These are phyloP conservation scores for Silene latifolia DNA, from an alignment of 148 eudicot species.

Conservation along the genomic window DNA sequence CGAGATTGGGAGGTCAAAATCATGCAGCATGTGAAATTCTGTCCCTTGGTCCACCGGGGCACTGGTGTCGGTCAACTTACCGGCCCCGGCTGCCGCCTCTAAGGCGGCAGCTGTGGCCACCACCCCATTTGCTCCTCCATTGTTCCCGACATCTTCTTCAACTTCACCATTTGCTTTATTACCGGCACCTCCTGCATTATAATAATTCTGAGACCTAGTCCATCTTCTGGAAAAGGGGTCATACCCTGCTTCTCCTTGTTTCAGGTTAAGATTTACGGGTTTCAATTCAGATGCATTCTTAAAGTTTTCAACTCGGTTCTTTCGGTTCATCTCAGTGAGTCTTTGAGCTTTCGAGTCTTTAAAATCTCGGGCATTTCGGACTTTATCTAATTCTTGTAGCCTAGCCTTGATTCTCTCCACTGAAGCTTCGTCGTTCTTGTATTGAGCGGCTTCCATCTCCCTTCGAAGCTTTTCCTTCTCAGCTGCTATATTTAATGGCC, in stretches of 20 bases:
- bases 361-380: slow-evolving; percentile 46
- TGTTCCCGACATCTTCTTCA: slow-evolving; percentile 21
- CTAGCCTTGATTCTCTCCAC: slow-evolving; percentile 73
- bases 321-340: slow-evolving; percentile 86
- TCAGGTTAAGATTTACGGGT: slow-evolving; percentile 47
- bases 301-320: slow-evolving; percentile 88
- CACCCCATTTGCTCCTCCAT: slow-evolving; percentile 36
- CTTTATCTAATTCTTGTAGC: slow-evolving; percentile 70
- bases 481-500: slow-evolving; percentile 89
- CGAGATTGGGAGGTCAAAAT: slow-evolving; percentile 85
- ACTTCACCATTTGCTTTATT: slow-evolving; percentile 26
- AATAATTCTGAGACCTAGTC: slow-evolving; percentile 90
- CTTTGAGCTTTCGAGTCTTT: slow-evolving; percentile 73
- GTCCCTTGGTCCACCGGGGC: slow-evolving; percentile 96
- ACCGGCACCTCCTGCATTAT: slow-evolving; percentile 40
- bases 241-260: slow-evolving; percentile 94
- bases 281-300: slow-evolving; percentile 80
- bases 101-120: slow-evolving; percentile 78
- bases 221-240: slow-evolving; percentile 98
- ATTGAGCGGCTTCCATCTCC: slow-evolving; percentile 74
- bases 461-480: slow-evolving; percentile 86
- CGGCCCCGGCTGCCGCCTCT: slow-evolving; percentile 91
- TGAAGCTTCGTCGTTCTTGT: slow-evolving; percentile 64
- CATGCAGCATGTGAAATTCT: slow-evolving; percentile 58
- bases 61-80: slow-evolving; percentile 86